These are phyloP conservation scores for Ceratorhiza oryzae-sativae DNA, from an alignment of 1,284 basidiomycete genomes.

Conservation along the genomic window DNA sequence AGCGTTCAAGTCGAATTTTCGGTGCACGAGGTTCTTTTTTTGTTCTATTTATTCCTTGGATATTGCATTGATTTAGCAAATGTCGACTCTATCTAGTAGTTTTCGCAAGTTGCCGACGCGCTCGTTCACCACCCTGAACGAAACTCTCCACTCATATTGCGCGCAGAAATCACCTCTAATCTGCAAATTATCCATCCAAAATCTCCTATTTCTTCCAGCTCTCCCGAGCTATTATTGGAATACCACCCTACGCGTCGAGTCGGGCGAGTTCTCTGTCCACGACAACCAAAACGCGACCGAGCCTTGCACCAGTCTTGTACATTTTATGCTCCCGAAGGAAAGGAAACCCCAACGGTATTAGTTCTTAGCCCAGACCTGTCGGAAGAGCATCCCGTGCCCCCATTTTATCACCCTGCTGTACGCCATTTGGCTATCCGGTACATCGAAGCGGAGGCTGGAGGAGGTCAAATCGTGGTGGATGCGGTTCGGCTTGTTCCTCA, in stretches of 20 bases:
- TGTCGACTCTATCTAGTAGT: conserved; percentile 55
- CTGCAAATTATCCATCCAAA: conserved; percentile 50
- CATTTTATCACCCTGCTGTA: conserved; percentile 83
- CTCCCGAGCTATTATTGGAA: not conserved
- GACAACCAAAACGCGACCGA: conserved; percentile 72
- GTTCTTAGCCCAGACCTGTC: conserved; percentile 58
- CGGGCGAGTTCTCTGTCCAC: conserved; percentile 69
- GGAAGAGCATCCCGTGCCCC: conserved; percentile 53
- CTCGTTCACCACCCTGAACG: conserved; percentile 81
- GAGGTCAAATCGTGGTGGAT: not conserved
- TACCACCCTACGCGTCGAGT: conserved; percentile 56
- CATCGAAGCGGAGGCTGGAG: conserved; percentile 7
- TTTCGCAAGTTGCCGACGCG: conserved; percentile 67
- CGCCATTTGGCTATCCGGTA: conserved; percentile 76
- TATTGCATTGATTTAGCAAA: not conserved
- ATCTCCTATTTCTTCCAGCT: not conserved
- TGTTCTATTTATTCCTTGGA: not conserved
- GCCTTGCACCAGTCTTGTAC: conserved; percentile 78
- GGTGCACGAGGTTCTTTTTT: not conserved
- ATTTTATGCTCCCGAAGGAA: conserved; percentile 56
- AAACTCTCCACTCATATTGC: conserved; percentile 81
- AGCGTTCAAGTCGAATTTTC: conserved; percentile 10
- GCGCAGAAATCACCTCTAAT: conserved; percentile 70
- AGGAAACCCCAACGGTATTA: conserved; percentile 41
- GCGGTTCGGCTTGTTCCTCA: conserved; percentile 46